Base-by-base conservation (phyloP, 257 asterid species). In the Leonotis leonurus region DNA sequence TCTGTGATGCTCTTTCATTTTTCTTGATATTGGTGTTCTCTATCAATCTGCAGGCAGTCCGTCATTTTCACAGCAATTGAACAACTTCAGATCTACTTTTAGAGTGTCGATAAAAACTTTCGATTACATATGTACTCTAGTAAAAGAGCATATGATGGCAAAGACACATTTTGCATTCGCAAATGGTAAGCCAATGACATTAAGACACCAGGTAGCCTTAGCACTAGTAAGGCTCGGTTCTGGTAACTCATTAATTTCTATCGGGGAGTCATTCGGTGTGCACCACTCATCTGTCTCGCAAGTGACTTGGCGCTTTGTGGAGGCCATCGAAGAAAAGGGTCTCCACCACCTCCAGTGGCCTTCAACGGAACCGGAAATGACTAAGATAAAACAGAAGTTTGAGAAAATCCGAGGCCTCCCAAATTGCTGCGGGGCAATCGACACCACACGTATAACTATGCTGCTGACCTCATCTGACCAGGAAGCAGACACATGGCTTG, bases 291-390 rank as follows among this genome's bases (percentile, higher is more conserved):
- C 97, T 0, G 96, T 92, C 70, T 85, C 96, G 26, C 95, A 89
- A 67, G 88, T 92, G 72, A 85, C 99, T 0, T 89, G 97, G 97
- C 85, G 95, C 41, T 92, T 92, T 8, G 89, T 92, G 59, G 97
- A 92, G 73, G 96, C 97, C 73, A 76, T 92, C 1, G 97, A 89
- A 56, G 86, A 66, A 21, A 78, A 71, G 2, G 95, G 91, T 17
- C 80, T 78, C 40, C 86, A 29, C 65, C 97, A 92, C 72, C 44
- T 92, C 51, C 74, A 73, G 41, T 92, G 98, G 98, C 95, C 97
- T 8, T 68, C 88, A 41, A 52, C 90, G 0, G 77, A 82, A 8
- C 63, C 12, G 0, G 88, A 82, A 45, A 43, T 80, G 72, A 17
- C 75, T 1, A 20, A 54, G 20, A 74, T 88, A 33, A 85, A 84